Evolutionary conservation across 371 early-diverging fungal genomes (phyloP).

Genomic region (Mucor circinelloides): DNA sequence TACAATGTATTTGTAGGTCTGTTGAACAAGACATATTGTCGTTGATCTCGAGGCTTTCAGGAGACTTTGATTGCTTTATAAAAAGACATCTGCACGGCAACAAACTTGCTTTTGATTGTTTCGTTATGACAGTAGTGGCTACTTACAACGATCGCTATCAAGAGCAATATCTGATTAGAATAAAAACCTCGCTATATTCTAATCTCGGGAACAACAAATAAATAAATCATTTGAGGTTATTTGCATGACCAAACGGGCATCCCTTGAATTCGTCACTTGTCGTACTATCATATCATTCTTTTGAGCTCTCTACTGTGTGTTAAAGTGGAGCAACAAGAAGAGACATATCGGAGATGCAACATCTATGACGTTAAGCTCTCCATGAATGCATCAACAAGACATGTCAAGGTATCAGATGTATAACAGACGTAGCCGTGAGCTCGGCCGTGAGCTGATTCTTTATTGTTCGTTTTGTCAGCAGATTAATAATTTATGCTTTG

Average conservation of each 20-base stretch:
- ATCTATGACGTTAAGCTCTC: neutral
- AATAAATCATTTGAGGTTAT: neutral
- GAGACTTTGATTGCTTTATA: neutral
- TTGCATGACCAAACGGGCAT: neutral
- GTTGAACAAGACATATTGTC: too few species aligned
- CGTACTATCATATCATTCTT: neutral
- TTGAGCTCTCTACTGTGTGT: neutral
- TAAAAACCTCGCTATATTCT: neutral
- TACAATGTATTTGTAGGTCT: neutral
- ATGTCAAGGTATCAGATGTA: neutral
- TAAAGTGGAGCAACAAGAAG: rapidly evolving
- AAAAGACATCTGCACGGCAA: neutral
- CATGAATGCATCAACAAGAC: too few species aligned
- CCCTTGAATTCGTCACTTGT: neutral
- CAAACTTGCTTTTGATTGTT: neutral
- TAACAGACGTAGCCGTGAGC: neutral
- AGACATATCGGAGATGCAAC: neutral
- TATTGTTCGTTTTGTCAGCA: neutral
- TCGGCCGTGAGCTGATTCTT: neutral
- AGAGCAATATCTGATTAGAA: neutral
- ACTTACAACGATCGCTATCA: neutral
- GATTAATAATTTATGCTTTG: neutral
- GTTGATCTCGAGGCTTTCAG: neutral
- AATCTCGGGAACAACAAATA: neutral
- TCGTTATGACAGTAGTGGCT: neutral